These are phyloP conservation scores for Hymenoscyphus linearis DNA, from an alignment of 2,329 filamentous ascomycete genomes.

Conservation along the genomic window DNA sequence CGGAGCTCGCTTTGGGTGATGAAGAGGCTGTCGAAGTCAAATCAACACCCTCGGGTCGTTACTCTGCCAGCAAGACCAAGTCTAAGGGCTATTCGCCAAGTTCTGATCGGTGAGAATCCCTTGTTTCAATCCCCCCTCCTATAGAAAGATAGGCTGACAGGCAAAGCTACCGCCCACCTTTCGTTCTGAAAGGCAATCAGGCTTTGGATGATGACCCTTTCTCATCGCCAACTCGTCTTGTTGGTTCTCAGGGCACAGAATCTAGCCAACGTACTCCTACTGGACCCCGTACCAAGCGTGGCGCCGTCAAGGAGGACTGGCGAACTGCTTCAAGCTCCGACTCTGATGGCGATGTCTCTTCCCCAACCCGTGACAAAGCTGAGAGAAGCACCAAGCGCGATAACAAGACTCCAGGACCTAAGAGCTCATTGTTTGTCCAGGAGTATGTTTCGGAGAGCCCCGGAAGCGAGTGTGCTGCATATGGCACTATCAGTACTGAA, in stretches of 20 bases:
- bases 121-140: neutral
- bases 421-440: conserved; percentile 14
- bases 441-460: conserved; percentile 12
- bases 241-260: neutral
- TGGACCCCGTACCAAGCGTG: conserved; percentile 16
- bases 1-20: conserved; percentile 13
- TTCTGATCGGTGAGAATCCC: conserved; percentile 19
- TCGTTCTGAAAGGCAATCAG: conserved; percentile 24
- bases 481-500: conserved; percentile 18
- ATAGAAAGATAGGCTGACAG: neutral
- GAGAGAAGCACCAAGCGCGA: conserved; percentile 13
- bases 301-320: conserved; percentile 25
- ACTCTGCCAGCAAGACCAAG: conserved; percentile 13
- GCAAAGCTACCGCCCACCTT: conserved; percentile 27
- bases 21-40: conserved; percentile 15
- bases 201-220: conserved; percentile 23
- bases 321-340: conserved; percentile 24
- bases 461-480: conserved; percentile 8
- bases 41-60: conserved; percentile 11
- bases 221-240: conserved; percentile 15
- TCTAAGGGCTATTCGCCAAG: conserved; percentile 13
- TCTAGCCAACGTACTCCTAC: conserved; percentile 23
- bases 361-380: conserved; percentile 13
- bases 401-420: neutral
- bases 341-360: conserved; percentile 14